Percentiles rank a stretch among this genome's conserved stretches.
These are phyloP conservation scores for Camelina sativa DNA, from an alignment of 345 rosid species.

Conservation along the genomic window DNA sequence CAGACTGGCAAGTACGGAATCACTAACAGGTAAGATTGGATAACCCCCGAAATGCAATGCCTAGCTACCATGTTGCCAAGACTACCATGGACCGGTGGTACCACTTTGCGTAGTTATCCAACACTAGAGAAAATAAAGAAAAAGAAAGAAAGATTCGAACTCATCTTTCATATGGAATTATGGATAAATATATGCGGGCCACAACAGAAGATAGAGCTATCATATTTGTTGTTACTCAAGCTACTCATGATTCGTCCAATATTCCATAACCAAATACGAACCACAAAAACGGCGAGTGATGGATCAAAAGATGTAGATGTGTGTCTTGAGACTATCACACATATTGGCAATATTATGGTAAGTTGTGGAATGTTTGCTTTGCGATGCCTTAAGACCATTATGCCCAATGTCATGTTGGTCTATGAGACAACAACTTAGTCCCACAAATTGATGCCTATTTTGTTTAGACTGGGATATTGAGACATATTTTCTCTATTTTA, in stretches of 20 bases:
- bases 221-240: conserved; percentile 31
- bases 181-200: conserved; percentile 35
- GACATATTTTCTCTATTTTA: conserved; percentile 7
- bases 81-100: conserved; percentile 30
- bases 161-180: conserved; percentile 25
- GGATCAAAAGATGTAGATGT: conserved; percentile 17
- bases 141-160: conserved; percentile 34
- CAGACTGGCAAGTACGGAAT: too few species aligned
- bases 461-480: conserved; percentile 14
- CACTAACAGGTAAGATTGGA: not conserved
- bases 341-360: conserved; percentile 17
- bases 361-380: conserved; percentile 33
- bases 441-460: conserved; percentile 24
- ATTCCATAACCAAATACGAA: conserved; percentile 16
- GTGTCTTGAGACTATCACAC: not conserved
- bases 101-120: conserved; percentile 31
- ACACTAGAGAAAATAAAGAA: not conserved
- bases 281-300: conserved; percentile 29
- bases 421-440: conserved; percentile 35
- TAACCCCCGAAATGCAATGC: not conserved
- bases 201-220: conserved; percentile 15
- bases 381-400: not conserved
- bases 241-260: conserved; percentile 24
- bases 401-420: conserved; percentile 22
- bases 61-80: conserved; percentile 15